Evolutionary conservation across 2,329 filamentous ascomycete species (phyloP), one percentile per base, ranked within the genome.

Genomic region (Pseudocercospora fuligena): DNA sequence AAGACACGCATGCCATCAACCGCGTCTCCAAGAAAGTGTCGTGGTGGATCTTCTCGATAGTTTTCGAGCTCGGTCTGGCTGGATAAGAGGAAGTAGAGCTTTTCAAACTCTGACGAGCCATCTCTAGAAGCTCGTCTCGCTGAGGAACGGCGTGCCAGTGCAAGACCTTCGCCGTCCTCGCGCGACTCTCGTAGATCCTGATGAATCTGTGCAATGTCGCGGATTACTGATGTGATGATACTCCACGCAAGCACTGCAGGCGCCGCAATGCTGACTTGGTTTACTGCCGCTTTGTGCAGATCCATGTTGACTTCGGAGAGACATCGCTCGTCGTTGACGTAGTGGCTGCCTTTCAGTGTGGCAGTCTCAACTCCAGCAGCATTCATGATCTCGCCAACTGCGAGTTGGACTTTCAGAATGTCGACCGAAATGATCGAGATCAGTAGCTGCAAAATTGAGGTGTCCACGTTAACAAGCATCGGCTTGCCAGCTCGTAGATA

Each of bases 211-310:
- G 72, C 89, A 46, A 73, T 69, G 58, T 73, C 72, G 29, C 88
- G 87, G 81, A 95, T 88, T 27, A 86, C 85, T 73, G 91, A 87
- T 9, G 94, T 83, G 27, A 97, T 86, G 57, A 94, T 82, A 3
- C 90, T 88, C 94, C 94, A 98, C 2, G 91, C 88, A 71, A 96
- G 91, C 21, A 92, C 86, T 19, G 92, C 88, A 1, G 92, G 92
- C 63, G 87, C 88, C 21, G 91, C 91, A 40, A 87, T 87, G 43
- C 84, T 82, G n/a, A 87, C 83, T 16, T 85, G 85, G 21, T 80
- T 76, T 29, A 83, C 83, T 12, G 88, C 85, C 7, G 89, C 87
- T 23, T 31, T 58, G 29, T 58, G 54, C 31, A 58, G 23, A 63
- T 83, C 82, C 25, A 90, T 80, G 36, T 97, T 84, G n/a, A 90